Percentiles rank a stretch among this genome's conserved stretches.
phyloP scores from a whole-genome alignment of 306 rosid species.

The Rosa lucieae region DNA sequence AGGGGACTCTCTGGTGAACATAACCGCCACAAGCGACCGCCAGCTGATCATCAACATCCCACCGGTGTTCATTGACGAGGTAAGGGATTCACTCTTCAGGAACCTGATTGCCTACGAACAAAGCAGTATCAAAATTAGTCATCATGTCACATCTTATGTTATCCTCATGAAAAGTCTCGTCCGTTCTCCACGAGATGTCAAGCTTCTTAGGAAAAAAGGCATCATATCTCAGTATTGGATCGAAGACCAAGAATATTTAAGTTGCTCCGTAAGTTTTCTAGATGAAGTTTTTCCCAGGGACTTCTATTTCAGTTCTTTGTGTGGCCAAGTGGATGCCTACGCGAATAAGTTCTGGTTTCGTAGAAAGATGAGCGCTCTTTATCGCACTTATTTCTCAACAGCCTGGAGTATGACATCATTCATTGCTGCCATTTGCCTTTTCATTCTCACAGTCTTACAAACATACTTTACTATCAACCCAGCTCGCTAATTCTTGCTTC shows the following conservation, averaged over 20 bases:
- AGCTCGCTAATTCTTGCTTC: not conserved
- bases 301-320: not conserved
- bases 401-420: slow-evolving; percentile 3
- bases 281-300: slow-evolving; percentile 27
- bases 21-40: not conserved
- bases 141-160: slow-evolving; percentile 32
- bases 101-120: slow-evolving; percentile 40
- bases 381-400: not conserved
- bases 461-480: not conserved
- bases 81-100: slow-evolving; percentile 26
- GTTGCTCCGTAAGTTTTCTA: slow-evolving; percentile 14
- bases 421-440: not conserved
- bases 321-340: not conserved
- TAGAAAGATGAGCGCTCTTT: not conserved
- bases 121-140: slow-evolving; percentile 18
- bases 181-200: slow-evolving; percentile 22
- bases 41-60: slow-evolving; percentile 3
- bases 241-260: slow-evolving; percentile 9
- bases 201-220: not conserved
- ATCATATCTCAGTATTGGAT: slow-evolving; percentile 3
- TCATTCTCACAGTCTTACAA: not conserved
- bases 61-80: not conserved
- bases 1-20: not conserved
- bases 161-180: slow-evolving; percentile 29
- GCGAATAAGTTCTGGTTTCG: not conserved